phyloP scores from a whole-genome alignment of 2,329 filamentous ascomycete species.

The Zymoseptoria ardabiliae region DNA sequence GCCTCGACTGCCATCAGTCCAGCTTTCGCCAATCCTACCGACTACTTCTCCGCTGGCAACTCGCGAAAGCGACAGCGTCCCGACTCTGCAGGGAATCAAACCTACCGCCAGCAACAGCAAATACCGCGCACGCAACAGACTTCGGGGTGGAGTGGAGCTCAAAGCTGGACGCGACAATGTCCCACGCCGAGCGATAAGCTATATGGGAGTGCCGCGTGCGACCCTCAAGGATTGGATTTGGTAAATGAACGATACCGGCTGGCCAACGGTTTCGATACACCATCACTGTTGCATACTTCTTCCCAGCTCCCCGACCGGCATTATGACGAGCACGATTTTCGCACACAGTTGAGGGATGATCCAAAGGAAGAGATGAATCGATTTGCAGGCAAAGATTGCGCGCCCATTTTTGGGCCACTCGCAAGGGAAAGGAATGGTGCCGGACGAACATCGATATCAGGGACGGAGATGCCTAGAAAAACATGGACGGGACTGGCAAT shows the following conservation, averaged over 20 bases:
- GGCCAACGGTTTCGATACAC: conserved; percentile 45
- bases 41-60: conserved; percentile 23
- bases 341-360: conserved; percentile 17
- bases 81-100: conserved; percentile 13
- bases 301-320: not conserved
- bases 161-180: conserved; percentile 16
- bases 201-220: conserved; percentile 12
- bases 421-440: conserved; percentile 32
- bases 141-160: conserved; percentile 9
- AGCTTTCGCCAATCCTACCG: conserved; percentile 16
- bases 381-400: conserved; percentile 2
- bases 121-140: conserved; percentile 6
- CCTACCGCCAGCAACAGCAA: conserved; percentile 5
- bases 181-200: conserved; percentile 18
- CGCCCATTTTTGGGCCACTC: conserved; percentile 23
- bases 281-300: conserved; percentile 29
- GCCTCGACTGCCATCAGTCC: conserved; percentile 28
- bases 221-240: conserved; percentile 35
- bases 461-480: conserved; percentile 12
- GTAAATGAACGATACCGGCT: conserved; percentile 47
- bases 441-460: conserved; percentile 13
- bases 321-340: conserved; percentile 12
- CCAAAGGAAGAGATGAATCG: conserved; percentile 9
- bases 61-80: conserved; percentile 29
- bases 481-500: conserved; percentile 54